These are phyloP conservation scores for Diversispora epigaea DNA, from an alignment of 192 early-diverging fungal genomes.

Conservation along the genomic window DNA sequence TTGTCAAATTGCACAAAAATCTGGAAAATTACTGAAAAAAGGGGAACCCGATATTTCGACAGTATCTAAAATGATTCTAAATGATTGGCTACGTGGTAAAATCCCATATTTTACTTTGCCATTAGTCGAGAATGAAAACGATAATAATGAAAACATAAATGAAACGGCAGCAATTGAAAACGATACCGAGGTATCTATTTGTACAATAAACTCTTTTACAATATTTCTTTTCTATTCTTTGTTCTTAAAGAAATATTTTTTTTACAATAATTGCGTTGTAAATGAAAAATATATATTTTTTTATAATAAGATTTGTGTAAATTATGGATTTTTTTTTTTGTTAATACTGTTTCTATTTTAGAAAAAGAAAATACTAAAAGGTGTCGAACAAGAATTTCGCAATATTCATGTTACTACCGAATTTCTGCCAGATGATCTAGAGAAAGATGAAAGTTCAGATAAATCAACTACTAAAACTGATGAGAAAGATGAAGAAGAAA, in stretches of 20 bases:
- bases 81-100: slow-evolving; percentile 97
- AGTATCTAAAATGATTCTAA: slow-evolving; percentile 96
- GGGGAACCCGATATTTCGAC: slow-evolving; percentile 92
- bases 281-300: neutral
- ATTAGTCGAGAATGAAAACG: slow-evolving; percentile 45
- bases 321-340: neutral
- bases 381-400: slow-evolving; percentile 85
- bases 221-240: slow-evolving; percentile 3
- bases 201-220: slow-evolving; percentile 36
- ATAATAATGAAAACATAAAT: slow-evolving; percentile 39
- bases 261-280: neutral
- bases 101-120: slow-evolving; percentile 93
- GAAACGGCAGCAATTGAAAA: no score
- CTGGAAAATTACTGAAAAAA: slow-evolving; percentile 92
- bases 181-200: slow-evolving; percentile 36
- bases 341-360: neutral
- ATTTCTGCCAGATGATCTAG: slow-evolving; percentile 83
- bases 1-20: slow-evolving; percentile 78
- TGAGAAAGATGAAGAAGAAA: no score
- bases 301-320: neutral
- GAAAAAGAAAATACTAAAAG: slow-evolving; percentile 37
- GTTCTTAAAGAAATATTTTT: neutral
- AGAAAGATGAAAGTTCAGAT: slow-evolving; percentile 45
- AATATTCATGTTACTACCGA: slow-evolving; percentile 88
- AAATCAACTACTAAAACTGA: no score